Evolutionary conservation across 192 early-diverging fungal species (phyloP).

Genomic region (Gaertneriomyces semiglobifer): DNA sequence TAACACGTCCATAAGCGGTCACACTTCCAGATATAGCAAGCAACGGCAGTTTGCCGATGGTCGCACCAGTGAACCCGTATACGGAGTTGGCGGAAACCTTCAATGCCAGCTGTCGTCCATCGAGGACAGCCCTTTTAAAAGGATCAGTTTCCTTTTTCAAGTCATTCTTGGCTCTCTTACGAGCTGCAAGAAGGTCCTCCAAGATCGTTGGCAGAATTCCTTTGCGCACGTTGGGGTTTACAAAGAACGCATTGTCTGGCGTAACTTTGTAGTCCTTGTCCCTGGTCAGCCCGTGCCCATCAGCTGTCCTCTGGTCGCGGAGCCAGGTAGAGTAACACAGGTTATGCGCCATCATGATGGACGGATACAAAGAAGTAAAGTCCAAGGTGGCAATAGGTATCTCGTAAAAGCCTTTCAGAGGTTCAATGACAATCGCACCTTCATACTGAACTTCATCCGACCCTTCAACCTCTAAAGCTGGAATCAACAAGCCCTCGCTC

Average conservation of each 20-base stretch:
- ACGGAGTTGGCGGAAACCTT: constrained; percentile 96
- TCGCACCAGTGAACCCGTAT: constrained; percentile 95
- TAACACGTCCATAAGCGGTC: constrained; percentile 90
- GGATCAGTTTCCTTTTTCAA: constrained; percentile 96
- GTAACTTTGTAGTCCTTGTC: constrained; percentile 85
- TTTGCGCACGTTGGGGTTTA: constrained; percentile 65
- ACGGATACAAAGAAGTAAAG: constrained; percentile 97
- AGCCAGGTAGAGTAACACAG: constrained; percentile 94
- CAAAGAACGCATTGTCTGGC: constrained; percentile 86
- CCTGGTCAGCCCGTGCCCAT: constrained; percentile 49
- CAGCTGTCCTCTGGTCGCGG: constrained; percentile 49
- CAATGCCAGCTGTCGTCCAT: constrained; percentile 93
- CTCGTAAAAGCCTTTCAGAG: constrained; percentile 88
- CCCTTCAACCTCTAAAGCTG: constrained; percentile 74
- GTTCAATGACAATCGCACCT: constrained; percentile 96
- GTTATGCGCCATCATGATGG: constrained; percentile 99
- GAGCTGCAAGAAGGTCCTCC: constrained; percentile 81
- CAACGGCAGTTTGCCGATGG: constrained; percentile 86
- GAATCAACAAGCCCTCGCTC: constrained; percentile 82
- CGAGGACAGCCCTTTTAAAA: constrained; percentile 88
- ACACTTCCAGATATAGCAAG: constrained; percentile 90
- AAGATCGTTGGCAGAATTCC: constrained; percentile 87
- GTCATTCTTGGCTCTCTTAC: constrained; percentile 89
- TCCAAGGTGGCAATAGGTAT: constrained; percentile 96
- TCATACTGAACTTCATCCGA: constrained; percentile 83